These are phyloP conservation scores for Mucor piriformis DNA, from an alignment of 371 early-diverging fungal genomes.

Conservation along the genomic window DNA sequence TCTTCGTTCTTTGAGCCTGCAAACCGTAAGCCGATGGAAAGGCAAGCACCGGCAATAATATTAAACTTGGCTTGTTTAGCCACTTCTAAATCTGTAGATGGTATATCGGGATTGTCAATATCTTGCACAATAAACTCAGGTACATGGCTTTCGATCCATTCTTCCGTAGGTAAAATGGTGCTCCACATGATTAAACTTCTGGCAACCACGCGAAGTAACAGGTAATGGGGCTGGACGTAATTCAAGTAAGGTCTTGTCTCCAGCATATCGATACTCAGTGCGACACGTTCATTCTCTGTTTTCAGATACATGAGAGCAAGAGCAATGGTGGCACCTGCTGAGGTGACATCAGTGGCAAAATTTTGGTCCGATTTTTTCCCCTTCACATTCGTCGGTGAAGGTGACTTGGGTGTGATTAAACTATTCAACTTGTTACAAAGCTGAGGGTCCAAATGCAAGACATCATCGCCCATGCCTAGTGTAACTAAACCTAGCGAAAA, in stretches of 20 bases:
- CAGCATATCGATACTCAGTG: constrained; percentile 65
- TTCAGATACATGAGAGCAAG: constrained; percentile 82
- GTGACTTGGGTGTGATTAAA: constrained; percentile 37
- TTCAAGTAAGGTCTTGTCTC: constrained; percentile 60
- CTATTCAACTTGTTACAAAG: constrained; percentile 61
- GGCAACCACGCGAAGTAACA: constrained; percentile 70
- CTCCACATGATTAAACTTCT: constrained; percentile 41
- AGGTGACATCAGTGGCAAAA: constrained; percentile 55
- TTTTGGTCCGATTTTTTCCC: background rate
- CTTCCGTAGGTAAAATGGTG: constrained; percentile 32
- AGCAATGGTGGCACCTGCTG: constrained; percentile 80
- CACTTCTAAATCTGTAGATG: constrained; percentile 31
- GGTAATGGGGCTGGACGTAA: constrained; percentile 69
- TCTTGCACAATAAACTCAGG: constrained; percentile 59
- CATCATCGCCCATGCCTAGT: constrained; percentile 68
- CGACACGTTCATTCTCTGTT: constrained; percentile 69
- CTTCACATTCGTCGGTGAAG: background rate
- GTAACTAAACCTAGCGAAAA: constrained; percentile 82
- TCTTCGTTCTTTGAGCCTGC: constrained; percentile 73
- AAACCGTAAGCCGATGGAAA: constrained; percentile 77
- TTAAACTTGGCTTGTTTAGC: constrained; percentile 64
- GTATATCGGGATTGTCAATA: constrained; percentile 7
- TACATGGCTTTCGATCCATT: constrained; percentile 72
- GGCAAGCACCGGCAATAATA: constrained; percentile 78
- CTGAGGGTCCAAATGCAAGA: constrained; percentile 50